A percentile compares a stretch with the other conserved stretches of the same genome.
phyloP scores from a whole-genome alignment of 805 yeast species.

The Komagataella pseudopastoris region DNA sequence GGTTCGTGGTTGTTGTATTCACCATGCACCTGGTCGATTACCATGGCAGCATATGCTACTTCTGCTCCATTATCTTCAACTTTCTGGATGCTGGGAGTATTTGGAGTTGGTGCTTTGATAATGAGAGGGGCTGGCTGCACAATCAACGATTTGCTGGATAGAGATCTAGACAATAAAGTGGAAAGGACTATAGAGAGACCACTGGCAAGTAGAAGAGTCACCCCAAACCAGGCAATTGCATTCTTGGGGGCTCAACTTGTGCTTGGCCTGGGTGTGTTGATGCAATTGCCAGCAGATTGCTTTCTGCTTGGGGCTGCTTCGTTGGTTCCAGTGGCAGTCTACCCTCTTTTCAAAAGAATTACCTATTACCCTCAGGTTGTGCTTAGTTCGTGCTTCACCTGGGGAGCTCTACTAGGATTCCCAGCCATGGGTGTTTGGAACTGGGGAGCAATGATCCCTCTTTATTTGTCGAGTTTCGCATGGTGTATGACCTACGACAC shows the following conservation, averaged over 20 bases:
- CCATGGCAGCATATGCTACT: slow-evolving; percentile 71
- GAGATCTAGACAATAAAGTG: slow-evolving; percentile 73
- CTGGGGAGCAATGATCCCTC: slow-evolving; percentile 61
- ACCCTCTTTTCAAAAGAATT: slow-evolving; percentile 88
- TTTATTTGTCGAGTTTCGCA: slow-evolving; percentile 61
- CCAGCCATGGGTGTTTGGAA: slow-evolving; percentile 91
- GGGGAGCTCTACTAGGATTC: slow-evolving; percentile 92
- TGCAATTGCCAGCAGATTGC: slow-evolving; percentile 68
- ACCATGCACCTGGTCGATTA: slow-evolving; percentile 88
- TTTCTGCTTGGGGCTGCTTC: slow-evolving; percentile 75
- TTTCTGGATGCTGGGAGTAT: slow-evolving; percentile 47
- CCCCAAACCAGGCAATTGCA: slow-evolving; percentile 50
- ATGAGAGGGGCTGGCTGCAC: slow-evolving; percentile 99
- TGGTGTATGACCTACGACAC: slow-evolving; percentile 98
- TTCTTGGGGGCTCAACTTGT: slow-evolving; percentile 65
- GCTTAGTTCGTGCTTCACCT: slow-evolving; percentile 72
- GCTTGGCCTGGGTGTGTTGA: slow-evolving; percentile 59
- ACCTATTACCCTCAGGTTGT: slow-evolving; percentile 91
- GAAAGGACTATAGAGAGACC: slow-evolving; percentile 86
- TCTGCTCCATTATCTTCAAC: slow-evolving; percentile 60
- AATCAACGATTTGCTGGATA: slow-evolving; percentile 79
- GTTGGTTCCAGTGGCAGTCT: slow-evolving; percentile 65
- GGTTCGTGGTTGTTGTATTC: slow-evolving; percentile 76
- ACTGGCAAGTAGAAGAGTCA: slow-evolving; percentile 77
- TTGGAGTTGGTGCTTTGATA: slow-evolving; percentile 72